Evolutionary conservation across 495 filamentous ascomycete genomes (phyloP).

Genomic region (Penicillium cinerascens): DNA sequence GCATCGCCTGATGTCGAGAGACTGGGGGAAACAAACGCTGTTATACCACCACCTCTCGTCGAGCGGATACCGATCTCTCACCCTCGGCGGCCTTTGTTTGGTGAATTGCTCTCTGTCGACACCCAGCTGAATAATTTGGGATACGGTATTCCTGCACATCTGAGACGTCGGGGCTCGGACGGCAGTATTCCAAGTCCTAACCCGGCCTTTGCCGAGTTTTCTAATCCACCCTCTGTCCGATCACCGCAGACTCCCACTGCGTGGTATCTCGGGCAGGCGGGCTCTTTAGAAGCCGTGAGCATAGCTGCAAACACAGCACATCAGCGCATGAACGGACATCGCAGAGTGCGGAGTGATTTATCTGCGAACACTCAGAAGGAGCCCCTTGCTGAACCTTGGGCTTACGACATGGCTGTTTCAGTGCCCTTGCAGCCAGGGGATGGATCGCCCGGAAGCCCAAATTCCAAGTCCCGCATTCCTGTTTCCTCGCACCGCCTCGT

Average conservation of each 20-base stretch:
- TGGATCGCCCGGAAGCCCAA: slow-evolving; percentile 35
- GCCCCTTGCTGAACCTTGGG: slow-evolving; percentile 29
- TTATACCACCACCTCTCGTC: slow-evolving; percentile 19
- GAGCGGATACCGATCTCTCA: slow-evolving; percentile 19
- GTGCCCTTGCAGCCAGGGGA: slow-evolving; percentile 32
- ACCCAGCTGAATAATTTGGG: slow-evolving; percentile 35
- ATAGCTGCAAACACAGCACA: not conserved
- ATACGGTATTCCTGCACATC: slow-evolving; percentile 37
- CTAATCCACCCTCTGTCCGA: slow-evolving; percentile 32
- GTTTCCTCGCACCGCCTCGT: slow-evolving; percentile 48
- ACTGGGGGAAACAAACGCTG: not conserved
- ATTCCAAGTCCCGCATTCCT: slow-evolving; percentile 58
- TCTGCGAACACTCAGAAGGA: slow-evolving; percentile 19
- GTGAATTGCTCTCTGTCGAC: slow-evolving; percentile 44
- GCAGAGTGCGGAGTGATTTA: slow-evolving; percentile 48
- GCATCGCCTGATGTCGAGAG: slow-evolving; percentile 5
- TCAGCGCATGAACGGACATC: slow-evolving; percentile 28
- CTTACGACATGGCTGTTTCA: slow-evolving; percentile 38
- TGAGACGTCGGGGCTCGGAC: slow-evolving; percentile 51
- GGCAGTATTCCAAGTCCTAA: slow-evolving; percentile 52
- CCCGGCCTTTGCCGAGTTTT: slow-evolving; percentile 45
- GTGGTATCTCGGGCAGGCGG: slow-evolving; percentile 50
- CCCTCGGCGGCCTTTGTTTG: slow-evolving; percentile 47
- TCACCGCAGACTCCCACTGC: slow-evolving; percentile 54
- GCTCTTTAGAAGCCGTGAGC: slow-evolving; percentile 45